Base-by-base conservation (phyloP, 2,329 filamentous ascomycete genomes). In the Talaromyces funiculosus region DNA sequence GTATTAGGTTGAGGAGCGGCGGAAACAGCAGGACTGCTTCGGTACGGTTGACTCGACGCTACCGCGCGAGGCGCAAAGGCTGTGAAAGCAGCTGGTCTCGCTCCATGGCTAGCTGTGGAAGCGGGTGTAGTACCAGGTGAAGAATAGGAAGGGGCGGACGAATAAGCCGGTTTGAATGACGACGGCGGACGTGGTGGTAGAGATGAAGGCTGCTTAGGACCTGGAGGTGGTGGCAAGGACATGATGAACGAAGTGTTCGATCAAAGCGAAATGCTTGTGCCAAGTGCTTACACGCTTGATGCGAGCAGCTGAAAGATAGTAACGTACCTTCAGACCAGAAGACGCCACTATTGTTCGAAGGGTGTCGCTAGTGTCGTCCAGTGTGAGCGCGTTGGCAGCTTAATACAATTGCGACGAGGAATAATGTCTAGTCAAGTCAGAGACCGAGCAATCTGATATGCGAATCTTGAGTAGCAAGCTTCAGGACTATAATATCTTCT, bases 161-260 rank as follows among this genome's bases (percentile, higher is more conserved):
- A 75, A 68, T 86, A 86, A 59, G 82, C 80, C 24, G 84, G 78
- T 66, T 82, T 80, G 73, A 80, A 82, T 68, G 69, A 68, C 31
- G 72, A 61, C 43, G 90, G 90, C 63, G 90, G 90, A 67, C 89
- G 87, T 64, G 90, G 86, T 66, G 90, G 90, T 40, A 95, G 87
- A 67, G 88, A 90, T 70, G 73, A 83, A 70, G 73, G 71, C 71
- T 74, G 80, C 64, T 73, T 77, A 64, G 84, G 79, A 83, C 89
- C 89, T 90, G 90, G 88, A 88, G 89, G 88, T 73, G 87, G 88
- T 78, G 89, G 88, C 83, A 90, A 90, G 78, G 89, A 88, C 90
- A 93, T 93, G 79, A 80, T 81, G 80, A 81, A 80, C 69, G 75
- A 73, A 67, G 69, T 62, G 72, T 69, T 71, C 76, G 71, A 71